Conservation (phyloP, 257 asterid species). For the Solanum arcanum region DNA sequence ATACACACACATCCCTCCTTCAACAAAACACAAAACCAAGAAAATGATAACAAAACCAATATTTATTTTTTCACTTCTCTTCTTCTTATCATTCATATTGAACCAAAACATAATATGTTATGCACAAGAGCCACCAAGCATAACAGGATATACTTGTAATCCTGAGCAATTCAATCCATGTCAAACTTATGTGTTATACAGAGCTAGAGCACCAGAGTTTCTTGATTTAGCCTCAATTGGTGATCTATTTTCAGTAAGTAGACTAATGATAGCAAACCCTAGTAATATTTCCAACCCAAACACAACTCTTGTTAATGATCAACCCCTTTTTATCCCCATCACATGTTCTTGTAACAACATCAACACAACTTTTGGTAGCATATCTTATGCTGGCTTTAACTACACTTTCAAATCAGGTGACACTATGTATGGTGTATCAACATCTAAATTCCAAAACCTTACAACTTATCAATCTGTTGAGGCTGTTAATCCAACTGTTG, state of each 20-base stretch:
- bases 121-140: slow-evolving; percentile 42
- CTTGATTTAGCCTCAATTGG: slow-evolving; percentile 68
- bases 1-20: background rate
- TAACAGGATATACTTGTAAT: slow-evolving; percentile 55
- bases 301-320: slow-evolving; percentile 37
- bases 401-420: slow-evolving; percentile 37
- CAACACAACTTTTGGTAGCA: slow-evolving; percentile 29
- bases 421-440: slow-evolving; percentile 41
- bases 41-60: slow-evolving; percentile 7
- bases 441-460: slow-evolving; percentile 29
- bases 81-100: slow-evolving; percentile 13
- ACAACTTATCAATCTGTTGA: slow-evolving; percentile 65
- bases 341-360: slow-evolving; percentile 61
- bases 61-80: background rate
- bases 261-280: slow-evolving; percentile 50
- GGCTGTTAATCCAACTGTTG: slow-evolving; percentile 52
- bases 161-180: slow-evolving; percentile 41
- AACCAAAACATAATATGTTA: background rate
- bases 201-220: slow-evolving; percentile 44
- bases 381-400: slow-evolving; percentile 54
- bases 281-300: slow-evolving; percentile 54
- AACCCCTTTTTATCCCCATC: slow-evolving; percentile 57
- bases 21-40: background rate
- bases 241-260: slow-evolving; percentile 76
- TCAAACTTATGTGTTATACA: slow-evolving; percentile 56